Evolutionary conservation across 768 basidiomycete genomes (phyloP).

Genomic region (Dacryopinax primogenitus): DNA sequence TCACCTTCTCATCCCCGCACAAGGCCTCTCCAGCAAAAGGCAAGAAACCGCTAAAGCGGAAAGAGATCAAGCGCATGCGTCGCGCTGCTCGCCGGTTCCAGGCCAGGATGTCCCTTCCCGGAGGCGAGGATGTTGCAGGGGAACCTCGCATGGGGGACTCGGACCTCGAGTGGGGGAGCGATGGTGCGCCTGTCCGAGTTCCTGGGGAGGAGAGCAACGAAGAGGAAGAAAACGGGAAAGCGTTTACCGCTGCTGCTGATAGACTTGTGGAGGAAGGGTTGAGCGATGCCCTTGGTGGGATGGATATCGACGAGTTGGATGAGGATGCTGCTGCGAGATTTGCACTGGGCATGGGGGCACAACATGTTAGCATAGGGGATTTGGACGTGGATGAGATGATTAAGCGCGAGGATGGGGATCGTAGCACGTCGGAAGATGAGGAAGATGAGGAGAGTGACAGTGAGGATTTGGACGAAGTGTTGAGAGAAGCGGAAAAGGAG

Average conservation of each 20-base stretch:
- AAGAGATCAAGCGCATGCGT: not conserved
- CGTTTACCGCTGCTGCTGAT: constrained; percentile 13
- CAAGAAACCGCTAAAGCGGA: constrained; percentile 15
- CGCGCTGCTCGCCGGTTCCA: not conserved
- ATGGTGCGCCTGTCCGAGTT: constrained; percentile 4
- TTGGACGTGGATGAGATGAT: not conserved
- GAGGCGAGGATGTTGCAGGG: constrained; percentile 13
- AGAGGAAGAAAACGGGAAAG: constrained; percentile 19
- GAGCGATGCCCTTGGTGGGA: constrained; percentile 17
- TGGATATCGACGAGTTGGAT: constrained; percentile 21
- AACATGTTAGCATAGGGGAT: not conserved
- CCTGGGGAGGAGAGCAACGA: constrained; percentile 9
- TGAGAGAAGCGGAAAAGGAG: not conserved
- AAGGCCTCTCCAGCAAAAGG: constrained; percentile 13
- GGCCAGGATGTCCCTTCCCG: not conserved
- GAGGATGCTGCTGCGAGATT: constrained; percentile 19
- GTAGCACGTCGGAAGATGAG: not conserved
- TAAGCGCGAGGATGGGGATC: not conserved
- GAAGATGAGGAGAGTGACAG: not conserved
- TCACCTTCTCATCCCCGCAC: not conserved
- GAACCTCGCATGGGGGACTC: constrained; percentile 4
- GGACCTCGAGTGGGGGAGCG: constrained; percentile 11
- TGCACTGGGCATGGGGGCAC: not conserved
- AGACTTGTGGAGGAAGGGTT: constrained; percentile 9
- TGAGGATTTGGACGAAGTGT: not conserved